Base-by-base conservation (phyloP, 2,329 filamentous ascomycete species). In the Aspergillus novoparasiticus region DNA sequence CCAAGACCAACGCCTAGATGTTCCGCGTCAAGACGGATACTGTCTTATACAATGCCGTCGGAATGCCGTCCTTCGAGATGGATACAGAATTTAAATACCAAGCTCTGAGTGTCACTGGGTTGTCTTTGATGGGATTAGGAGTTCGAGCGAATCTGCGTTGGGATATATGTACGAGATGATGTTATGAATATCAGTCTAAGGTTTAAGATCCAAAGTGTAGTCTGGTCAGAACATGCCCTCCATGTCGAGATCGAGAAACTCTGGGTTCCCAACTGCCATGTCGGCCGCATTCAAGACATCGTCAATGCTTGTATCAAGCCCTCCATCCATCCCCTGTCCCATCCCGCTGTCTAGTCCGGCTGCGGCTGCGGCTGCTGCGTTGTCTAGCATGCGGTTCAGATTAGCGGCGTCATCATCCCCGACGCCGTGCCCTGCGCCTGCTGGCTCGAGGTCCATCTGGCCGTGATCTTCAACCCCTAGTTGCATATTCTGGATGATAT, bases 211-310 rank as follows among this genome's bases (percentile, higher is more conserved):
- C 21, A 48, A 48, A 28, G 28, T 32, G 9, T 51, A 4, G 16
- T 19, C n/a, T 34, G 48, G 3, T 51, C 72, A 78, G 60, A 80
- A 80, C 76, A 80, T 79, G 10, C 77, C 77, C 65, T 80, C 78
- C 78, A 80, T 80, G 70, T 81, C 79, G 64, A 81, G 66, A 73
- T 80, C 78, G 39, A 81, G 63, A 68, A 79, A 80, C 64, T 80
- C 79, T 12, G 80, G 79, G 67, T 80, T 80, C 1, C 72, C 76
- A 70, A 79, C 75, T 4, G 74, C 75, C 75, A 80, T 79, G 70
- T 80, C 77, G 6, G 76, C 77, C 36, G 75, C 76, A 63, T 79
- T 79, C 59, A 82, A 67, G 45, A 82, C 76, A 69, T 81, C 80
- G 58, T 81, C 78, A 63, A 82, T 79, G 64, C 71, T 74, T 30